Evolutionary conservation across 2,329 filamentous ascomycete genomes (phyloP).

Genomic region (Clarireedia sp.): DNA sequence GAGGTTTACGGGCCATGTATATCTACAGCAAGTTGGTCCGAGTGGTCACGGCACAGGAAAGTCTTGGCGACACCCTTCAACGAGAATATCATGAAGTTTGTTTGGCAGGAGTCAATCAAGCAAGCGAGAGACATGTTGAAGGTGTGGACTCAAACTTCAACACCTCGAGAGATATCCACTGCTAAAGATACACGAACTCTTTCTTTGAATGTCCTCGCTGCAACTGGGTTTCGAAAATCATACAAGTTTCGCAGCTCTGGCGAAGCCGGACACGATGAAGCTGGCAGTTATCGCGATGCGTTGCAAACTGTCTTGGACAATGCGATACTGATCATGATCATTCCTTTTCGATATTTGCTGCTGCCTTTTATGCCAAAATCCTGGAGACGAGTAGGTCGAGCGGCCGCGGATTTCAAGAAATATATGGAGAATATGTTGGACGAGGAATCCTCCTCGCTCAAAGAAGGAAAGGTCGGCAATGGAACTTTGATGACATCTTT

Average conservation of each 20-base stretch:
- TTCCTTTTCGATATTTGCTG: neutral
- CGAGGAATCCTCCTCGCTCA: neutral
- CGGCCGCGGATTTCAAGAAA: neutral
- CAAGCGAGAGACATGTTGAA: neutral
- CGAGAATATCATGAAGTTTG: neutral
- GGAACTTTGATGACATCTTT: neutral
- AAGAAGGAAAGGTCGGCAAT: neutral
- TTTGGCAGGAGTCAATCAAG: neutral
- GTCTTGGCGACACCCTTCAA: neutral
- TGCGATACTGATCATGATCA: neutral
- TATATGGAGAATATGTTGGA: neutral
- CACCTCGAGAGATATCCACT: neutral
- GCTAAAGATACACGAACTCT: neutral
- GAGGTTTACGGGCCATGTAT: neutral
- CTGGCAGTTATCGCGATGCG: neutral
- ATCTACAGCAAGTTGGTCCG: neutral
- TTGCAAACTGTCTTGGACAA: neutral
- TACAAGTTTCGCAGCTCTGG: neutral
- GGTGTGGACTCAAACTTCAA: neutral
- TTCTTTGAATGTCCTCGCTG: neutral
- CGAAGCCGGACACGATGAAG: neutral
- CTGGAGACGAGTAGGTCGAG: neutral
- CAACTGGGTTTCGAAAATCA: neutral
- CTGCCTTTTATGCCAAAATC: neutral
- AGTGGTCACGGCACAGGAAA: neutral